These are phyloP conservation scores for Talaromyces piceae DNA, from an alignment of 2,329 filamentous ascomycete genomes.

Conservation along the genomic window DNA sequence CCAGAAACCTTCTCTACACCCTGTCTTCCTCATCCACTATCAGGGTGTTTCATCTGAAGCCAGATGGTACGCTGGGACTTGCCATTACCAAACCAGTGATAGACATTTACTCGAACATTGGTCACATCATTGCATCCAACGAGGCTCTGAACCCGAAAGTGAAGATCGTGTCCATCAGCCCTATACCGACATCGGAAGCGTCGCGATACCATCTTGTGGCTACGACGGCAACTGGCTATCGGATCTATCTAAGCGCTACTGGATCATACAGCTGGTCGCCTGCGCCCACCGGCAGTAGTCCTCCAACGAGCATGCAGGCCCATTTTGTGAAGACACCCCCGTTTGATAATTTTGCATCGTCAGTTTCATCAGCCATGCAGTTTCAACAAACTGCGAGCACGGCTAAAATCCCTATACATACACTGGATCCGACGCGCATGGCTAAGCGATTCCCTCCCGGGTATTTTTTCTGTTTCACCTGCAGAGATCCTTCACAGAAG, in stretches of 20 bases:
- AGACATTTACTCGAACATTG: constrained; percentile 61
- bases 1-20: constrained; percentile 80
- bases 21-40: constrained; percentile 84
- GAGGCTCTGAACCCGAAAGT: constrained; percentile 65
- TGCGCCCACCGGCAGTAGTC: constrained; percentile 53
- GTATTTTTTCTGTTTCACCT: constrained; percentile 81
- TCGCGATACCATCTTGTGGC: constrained; percentile 83
- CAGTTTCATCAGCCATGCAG: constrained; percentile 20
- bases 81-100: constrained; percentile 48
- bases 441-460: constrained; percentile 66
- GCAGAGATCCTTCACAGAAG: constrained; percentile 51
- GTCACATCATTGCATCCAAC: constrained; percentile 69
- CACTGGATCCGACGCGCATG: constrained; percentile 34
- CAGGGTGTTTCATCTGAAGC: constrained; percentile 80
- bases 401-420: constrained; percentile 43
- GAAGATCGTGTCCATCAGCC: constrained; percentile 73
- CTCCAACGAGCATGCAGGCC: constrained; percentile 94
- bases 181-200: constrained; percentile 76
- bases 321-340: constrained; percentile 94
- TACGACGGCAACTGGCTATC: constrained; percentile 80
- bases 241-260: constrained; percentile 86
- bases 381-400: constrained; percentile 31
- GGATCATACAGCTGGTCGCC: constrained; percentile 53
- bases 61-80: constrained; percentile 44
- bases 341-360: constrained; percentile 23